phyloP scores from a whole-genome alignment of 2,329 filamentous ascomycete species.

The Cladosporium sp. region DNA sequence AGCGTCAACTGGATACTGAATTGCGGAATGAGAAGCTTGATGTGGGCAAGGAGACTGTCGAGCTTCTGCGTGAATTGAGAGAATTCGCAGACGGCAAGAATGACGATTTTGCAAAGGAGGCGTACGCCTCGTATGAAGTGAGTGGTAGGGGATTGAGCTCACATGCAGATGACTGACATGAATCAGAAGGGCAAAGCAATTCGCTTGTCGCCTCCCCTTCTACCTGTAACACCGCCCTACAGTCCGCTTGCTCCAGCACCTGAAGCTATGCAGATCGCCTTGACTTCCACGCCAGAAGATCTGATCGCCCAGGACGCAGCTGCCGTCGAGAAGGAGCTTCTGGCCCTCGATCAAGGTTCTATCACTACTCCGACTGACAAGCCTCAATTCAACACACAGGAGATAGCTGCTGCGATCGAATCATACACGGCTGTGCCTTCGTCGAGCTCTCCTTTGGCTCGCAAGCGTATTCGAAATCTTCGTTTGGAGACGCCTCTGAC shows the following conservation, averaged over 20 bases:
- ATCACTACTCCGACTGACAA: not conserved
- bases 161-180: slow-evolving; percentile 22
- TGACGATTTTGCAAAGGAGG: slow-evolving; percentile 18
- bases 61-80: slow-evolving; percentile 30
- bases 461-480: slow-evolving; percentile 32
- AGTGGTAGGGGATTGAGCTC: too few species aligned
- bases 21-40: slow-evolving; percentile 35
- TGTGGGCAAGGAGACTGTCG: slow-evolving; percentile 32
- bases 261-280: slow-evolving; percentile 23
- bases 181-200: slow-evolving; percentile 27
- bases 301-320: slow-evolving; percentile 27
- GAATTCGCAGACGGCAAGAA: slow-evolving; percentile 22
- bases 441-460: slow-evolving; percentile 30
- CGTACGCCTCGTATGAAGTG: not conserved
- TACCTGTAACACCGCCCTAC: slow-evolving; percentile 40
- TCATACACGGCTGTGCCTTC: not conserved
- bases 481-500: slow-evolving; percentile 47
- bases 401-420: not conserved
- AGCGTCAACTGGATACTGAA: slow-evolving; percentile 14
- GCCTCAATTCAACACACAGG: not conserved
- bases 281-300: slow-evolving; percentile 28
- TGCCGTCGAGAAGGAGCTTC: slow-evolving; percentile 27
- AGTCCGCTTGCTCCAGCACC: slow-evolving; percentile 28
- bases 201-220: slow-evolving; percentile 45
- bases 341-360: slow-evolving; percentile 24